These are phyloP conservation scores for Cryptococcus sp. DNA, from an alignment of 1,284 basidiomycete genomes.

Conservation along the genomic window DNA sequence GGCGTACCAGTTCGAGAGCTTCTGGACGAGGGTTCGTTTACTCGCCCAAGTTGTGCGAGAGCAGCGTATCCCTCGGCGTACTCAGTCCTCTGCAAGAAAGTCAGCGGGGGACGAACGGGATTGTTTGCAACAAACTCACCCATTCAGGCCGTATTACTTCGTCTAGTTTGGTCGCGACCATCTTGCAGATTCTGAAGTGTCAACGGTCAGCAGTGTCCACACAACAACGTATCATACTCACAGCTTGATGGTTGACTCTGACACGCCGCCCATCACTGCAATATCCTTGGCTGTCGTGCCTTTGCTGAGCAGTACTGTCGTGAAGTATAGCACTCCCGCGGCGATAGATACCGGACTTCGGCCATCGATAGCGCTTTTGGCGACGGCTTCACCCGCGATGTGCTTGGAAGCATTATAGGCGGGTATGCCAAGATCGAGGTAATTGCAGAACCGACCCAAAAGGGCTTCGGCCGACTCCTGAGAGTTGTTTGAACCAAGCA, in stretches of 20 bases:
- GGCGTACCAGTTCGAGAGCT: slow-evolving; percentile 19
- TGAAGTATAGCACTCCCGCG: slow-evolving; percentile 92
- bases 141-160: slow-evolving; percentile 47
- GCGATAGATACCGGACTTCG: slow-evolving; percentile 94
- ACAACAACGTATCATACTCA: slow-evolving; percentile 24
- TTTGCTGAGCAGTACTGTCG: slow-evolving; percentile 72
- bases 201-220: neutral
- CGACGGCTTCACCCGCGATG: slow-evolving; percentile 77
- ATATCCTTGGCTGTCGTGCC: slow-evolving; percentile 82
- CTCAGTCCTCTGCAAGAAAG: slow-evolving; percentile 12
- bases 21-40: slow-evolving; percentile 12
- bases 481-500: slow-evolving; percentile 41
- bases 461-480: slow-evolving; percentile 74
- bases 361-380: slow-evolving; percentile 86
- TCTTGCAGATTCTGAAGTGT: slow-evolving; percentile 49
- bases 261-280: slow-evolving; percentile 92
- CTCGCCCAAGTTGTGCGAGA: slow-evolving; percentile 11
- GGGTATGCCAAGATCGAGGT: slow-evolving; percentile 54
- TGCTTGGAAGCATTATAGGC: slow-evolving; percentile 68
- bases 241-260: slow-evolving; percentile 92
- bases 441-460: slow-evolving; percentile 91
- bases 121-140: slow-evolving; percentile 31
- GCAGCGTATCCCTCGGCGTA: slow-evolving; percentile 10
- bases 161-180: slow-evolving; percentile 40
- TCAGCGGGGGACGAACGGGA: neutral